Percentiles rank a stretch among this genome's conserved stretches.
These are phyloP conservation scores for Ligustrum vulgare DNA, from an alignment of 257 asterid species.

Conservation along the genomic window DNA sequence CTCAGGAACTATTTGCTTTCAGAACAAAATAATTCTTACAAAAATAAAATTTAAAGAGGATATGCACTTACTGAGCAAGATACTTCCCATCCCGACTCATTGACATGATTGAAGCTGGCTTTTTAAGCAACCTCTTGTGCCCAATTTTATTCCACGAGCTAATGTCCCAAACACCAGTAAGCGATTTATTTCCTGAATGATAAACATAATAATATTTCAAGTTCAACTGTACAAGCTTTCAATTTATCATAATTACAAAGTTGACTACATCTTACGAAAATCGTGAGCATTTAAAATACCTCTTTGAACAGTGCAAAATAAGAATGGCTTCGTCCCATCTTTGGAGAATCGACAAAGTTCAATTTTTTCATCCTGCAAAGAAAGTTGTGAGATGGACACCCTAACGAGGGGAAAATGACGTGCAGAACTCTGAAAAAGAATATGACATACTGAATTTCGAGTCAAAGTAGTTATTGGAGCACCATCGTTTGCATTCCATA, in stretches of 20 bases:
- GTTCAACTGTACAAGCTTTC: constrained; percentile 21
- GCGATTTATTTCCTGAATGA: constrained; percentile 68
- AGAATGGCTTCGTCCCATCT: constrained; percentile 95
- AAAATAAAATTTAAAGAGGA: neutral
- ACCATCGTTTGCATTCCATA: constrained; percentile 89
- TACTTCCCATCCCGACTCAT: constrained; percentile 91
- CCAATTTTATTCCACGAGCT: constrained; percentile 89
- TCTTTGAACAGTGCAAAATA: constrained; percentile 76
- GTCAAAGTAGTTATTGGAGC: constrained; percentile 72
- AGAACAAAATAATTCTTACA: neutral
- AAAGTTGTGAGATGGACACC: constrained; percentile 25
- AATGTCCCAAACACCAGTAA: constrained; percentile 87
- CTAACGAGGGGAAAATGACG: constrained; percentile 5
- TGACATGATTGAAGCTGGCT: constrained; percentile 82
- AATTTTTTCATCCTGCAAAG: constrained; percentile 79
- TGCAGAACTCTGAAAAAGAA: neutral
- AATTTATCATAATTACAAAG: constrained; percentile 11
- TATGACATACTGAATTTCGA: constrained; percentile 66
- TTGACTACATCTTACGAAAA: constrained; percentile 10
- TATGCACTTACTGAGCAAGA: constrained; percentile 76
- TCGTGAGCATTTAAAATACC: constrained; percentile 39
- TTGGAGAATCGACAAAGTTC: constrained; percentile 91
- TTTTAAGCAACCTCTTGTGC: constrained; percentile 69
- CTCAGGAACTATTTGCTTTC: constrained; percentile 10
- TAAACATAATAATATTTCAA: constrained; percentile 21